Percentiles rank a stretch among this genome's conserved stretches.
Evolutionary conservation across 257 asterid species (phyloP).

Genomic region (Lantana camara): DNA sequence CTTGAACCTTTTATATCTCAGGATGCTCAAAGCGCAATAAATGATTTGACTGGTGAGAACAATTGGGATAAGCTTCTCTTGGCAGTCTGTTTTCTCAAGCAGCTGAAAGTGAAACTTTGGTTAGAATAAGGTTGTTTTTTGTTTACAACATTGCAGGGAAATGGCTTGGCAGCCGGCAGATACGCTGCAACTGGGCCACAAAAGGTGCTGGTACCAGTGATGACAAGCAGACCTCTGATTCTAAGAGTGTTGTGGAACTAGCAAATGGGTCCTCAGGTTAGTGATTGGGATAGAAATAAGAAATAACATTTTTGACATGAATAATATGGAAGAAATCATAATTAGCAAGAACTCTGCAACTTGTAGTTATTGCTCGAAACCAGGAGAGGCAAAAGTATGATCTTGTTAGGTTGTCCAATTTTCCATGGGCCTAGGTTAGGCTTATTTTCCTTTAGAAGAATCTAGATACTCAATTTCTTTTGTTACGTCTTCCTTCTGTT

Average conservation of each 20-base stretch:
- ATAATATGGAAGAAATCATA: not conserved
- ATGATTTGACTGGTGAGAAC: constrained; percentile 76
- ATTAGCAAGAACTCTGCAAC: not conserved
- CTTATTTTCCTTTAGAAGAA: not conserved
- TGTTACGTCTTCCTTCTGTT: no score
- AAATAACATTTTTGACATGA: not conserved
- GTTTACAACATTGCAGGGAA: constrained; percentile 55
- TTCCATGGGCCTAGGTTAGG: not conserved
- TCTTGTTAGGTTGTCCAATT: not conserved
- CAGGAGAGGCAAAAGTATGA: no score
- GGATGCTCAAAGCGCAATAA: constrained; percentile 97
- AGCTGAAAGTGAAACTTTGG: not conserved
- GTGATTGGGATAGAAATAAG: constrained; percentile 16
- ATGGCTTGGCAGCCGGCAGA: constrained; percentile 96
- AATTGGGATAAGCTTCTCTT: not conserved
- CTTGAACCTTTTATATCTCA: constrained; percentile 21
- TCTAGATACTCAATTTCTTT: not conserved
- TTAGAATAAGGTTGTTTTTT: constrained; percentile 11
- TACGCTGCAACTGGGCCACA: constrained; percentile 96
- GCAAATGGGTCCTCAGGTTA: constrained; percentile 76
- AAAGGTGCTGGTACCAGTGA: constrained; percentile 81
- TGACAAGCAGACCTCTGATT: constrained; percentile 72
- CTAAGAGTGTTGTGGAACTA: constrained; percentile 82
- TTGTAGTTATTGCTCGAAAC: no score
- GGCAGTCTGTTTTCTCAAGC: not conserved